Conservation (phyloP, 2,329 filamentous ascomycete genomes). For the Colletotrichum karsti region DNA sequence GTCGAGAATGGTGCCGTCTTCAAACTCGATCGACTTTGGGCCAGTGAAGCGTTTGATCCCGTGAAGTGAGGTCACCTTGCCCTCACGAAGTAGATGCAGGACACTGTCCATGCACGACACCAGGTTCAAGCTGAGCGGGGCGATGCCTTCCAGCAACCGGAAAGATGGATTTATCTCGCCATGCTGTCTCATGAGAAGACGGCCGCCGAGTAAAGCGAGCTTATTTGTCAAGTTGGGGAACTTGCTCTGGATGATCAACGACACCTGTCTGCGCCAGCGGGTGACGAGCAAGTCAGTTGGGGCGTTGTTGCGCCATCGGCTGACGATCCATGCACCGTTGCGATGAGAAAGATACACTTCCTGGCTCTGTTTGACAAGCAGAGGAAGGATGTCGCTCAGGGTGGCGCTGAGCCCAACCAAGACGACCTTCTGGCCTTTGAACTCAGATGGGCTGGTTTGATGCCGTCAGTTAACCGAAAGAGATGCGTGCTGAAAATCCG, state of each 20-base stretch:
- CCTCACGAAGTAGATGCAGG: slow-evolving; percentile 35
- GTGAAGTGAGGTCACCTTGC: slow-evolving; percentile 36
- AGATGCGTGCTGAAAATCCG: neutral
- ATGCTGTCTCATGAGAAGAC: slow-evolving; percentile 12
- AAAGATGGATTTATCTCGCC: slow-evolving; percentile 39
- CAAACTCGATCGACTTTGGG: slow-evolving; percentile 33
- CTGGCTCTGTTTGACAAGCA: slow-evolving; percentile 41
- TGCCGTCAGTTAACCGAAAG: neutral
- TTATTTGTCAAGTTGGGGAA: slow-evolving; percentile 11
- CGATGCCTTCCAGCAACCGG: slow-evolving; percentile 31
- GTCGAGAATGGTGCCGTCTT: slow-evolving; percentile 35
- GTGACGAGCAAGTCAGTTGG: slow-evolving; percentile 44
- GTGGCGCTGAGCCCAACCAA: slow-evolving; percentile 53
- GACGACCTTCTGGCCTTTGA: slow-evolving; percentile 50
- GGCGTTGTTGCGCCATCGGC: slow-evolving; percentile 39
- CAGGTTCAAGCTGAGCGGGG: slow-evolving; percentile 31
- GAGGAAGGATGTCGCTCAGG: slow-evolving; percentile 43
- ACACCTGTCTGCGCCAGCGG: slow-evolving; percentile 39
- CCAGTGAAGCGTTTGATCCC: slow-evolving; percentile 37
- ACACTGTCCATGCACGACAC: slow-evolving; percentile 37
- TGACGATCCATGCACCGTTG: slow-evolving; percentile 45
- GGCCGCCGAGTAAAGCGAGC: slow-evolving; percentile 20
- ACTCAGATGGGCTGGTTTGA: slow-evolving; percentile 37
- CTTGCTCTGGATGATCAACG: slow-evolving; percentile 37
- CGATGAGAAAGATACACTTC: slow-evolving; percentile 52